Percentiles rank a stretch among this genome's conserved stretches.
phyloP scores from a whole-genome alignment of 2,329 filamentous ascomycete species.

The Curvularia verruculosa region DNA sequence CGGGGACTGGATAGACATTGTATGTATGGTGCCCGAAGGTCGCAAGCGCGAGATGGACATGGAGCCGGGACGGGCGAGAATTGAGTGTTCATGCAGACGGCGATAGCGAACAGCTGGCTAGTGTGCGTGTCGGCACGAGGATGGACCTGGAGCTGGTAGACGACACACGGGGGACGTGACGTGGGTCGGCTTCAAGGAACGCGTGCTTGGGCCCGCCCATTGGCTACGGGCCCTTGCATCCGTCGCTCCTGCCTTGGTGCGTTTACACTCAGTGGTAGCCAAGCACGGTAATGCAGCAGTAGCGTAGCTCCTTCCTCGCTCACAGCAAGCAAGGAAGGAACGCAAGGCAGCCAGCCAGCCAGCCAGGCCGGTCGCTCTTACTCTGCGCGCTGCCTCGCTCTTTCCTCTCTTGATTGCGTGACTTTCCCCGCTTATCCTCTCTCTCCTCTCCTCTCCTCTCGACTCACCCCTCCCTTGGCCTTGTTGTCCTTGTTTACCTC shows the following conservation, averaged over 20 bases:
- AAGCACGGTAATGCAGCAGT: conserved; percentile 18
- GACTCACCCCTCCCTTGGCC: background rate
- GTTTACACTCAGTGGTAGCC: conserved; percentile 19
- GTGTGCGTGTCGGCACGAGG: conserved; percentile 24
- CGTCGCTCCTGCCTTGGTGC: conserved; percentile 37
- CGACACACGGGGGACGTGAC: conserved; percentile 19
- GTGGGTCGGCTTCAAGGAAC: conserved; percentile 27
- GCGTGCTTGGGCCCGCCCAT: conserved; percentile 25
- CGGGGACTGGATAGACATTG: background rate
- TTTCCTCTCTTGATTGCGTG: background rate
- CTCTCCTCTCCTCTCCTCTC: too few species aligned
- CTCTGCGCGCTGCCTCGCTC: background rate
- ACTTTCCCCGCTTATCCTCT: conserved; percentile 1
- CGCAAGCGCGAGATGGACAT: background rate
- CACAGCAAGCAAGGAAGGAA: background rate
- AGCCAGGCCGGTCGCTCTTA: background rate
- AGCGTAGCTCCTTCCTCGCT: background rate
- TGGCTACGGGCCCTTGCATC: conserved; percentile 30
- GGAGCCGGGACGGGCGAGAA: conserved; percentile 6
- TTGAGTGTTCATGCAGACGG: conserved; percentile 7
- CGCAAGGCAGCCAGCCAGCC: background rate
- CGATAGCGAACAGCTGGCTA: conserved; percentile 32
- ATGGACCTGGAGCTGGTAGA: conserved; percentile 19
- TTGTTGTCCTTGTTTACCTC: too few species aligned
- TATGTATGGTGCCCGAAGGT: background rate